Base-by-base conservation (phyloP, 345 rosid genomes). In the Noccaea bulbosa region DNA sequence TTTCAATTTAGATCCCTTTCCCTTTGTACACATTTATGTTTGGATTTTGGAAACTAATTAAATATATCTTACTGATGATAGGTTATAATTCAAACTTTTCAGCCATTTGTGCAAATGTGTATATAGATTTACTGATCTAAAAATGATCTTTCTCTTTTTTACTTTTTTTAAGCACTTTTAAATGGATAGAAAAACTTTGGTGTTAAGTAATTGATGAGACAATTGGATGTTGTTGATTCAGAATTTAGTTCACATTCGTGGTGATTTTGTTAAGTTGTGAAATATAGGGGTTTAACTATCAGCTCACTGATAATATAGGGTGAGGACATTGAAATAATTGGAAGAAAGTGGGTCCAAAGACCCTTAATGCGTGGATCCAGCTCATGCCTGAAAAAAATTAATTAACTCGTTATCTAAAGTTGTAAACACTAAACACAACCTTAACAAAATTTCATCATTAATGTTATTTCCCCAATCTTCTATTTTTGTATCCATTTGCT, bases 331-430 rank as follows among this genome's bases (percentile, higher is more conserved):
- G 3, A 49, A n/a, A 37, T 20, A 48, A 60, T 44, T 43, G 64
- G 55, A 62, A 69, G 62, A 72, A 74, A 81, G 89, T 79, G 87
- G 87, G 89, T 37, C 90, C 75, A 47, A 14, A 55, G 75, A 81
- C 70, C 80, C 80, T 76, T 48, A 70, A 78, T 78, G 87, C 81
- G 90, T 84, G 96, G 91, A 90, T 90, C 91, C 93, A 90, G 90
- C 96, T 88, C 93, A 88, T 70, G 69, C 78, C 67, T 79, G 76
- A 69, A 74, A 76, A 75, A 78, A 76, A 80, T 74, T 15, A 58
- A 83, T 81, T 76, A 78, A 81, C 80, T 72, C 73, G 30, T 70
- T 62, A 53, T 46, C 39, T 55, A 61, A 41, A 49, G 67, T 66
- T 74, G 67, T 34, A 67, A 67, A 49, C 78, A 11, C 22, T 34